Evolutionary conservation across 176 grass and related monocot genomes (phyloP), one percentile per base, ranked within the genome.

Genomic region (Carex myosuroides): DNA sequence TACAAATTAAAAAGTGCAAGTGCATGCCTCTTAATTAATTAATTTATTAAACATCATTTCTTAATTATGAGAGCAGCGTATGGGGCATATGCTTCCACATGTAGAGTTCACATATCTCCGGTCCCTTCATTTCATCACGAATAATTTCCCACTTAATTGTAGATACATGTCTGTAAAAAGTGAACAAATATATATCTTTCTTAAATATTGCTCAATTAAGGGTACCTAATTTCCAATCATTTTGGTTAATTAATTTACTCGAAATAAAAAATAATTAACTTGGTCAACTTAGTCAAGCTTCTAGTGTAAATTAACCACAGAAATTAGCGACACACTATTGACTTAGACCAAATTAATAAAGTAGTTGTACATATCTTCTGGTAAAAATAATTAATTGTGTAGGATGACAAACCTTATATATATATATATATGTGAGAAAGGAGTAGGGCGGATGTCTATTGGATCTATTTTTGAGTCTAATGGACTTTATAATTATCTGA

Each of bases 71-170:
- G 60, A 78, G 53, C 64, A 79, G 37, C 44, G 18, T 70, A 85
- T 56, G 71, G 21, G 69, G 57, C 63, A 70, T 82, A 71, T 59
- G 71, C 64, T 67, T 79, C 54, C 48, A 26, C 63, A 84, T 62
- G 78, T 50, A 84, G 85, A 90, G 72, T 85, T 85, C 79, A 71
- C 64, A 83, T 87, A 59, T 79, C 84, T 74, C 22, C 74, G 4
- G 33, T 1, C 84, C 11, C 10, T 77, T 39, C 42, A 76, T 65
- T 87, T 50, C 24, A 86, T 55, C 4, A 48, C 18, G n/a, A 29
- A 53, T 26, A 53, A 21, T 75, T 50, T 24, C 18, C 13, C 11
- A 54, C 48, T 22, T 53, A 71, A 71, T 53, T 54, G 44, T 44
- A 13, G 70, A 33, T 57, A 44, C 21, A 39, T 4, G 60, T 46